Conservation (phyloP, 192 early-diverging fungal genomes). For the Podila minutissima region DNA sequence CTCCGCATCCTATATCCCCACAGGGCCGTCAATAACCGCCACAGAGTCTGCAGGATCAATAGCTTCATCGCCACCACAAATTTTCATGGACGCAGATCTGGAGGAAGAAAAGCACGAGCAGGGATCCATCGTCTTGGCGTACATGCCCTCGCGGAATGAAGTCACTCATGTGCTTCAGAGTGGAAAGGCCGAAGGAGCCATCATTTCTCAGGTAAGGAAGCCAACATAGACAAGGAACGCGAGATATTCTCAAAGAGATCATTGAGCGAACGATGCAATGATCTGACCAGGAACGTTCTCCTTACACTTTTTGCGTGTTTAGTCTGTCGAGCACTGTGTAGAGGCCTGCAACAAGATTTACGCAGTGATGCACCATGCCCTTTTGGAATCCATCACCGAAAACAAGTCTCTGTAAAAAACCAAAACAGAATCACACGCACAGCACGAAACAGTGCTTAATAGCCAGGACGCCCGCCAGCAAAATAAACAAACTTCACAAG, state of each 20-base stretch:
- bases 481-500: too few species aligned
- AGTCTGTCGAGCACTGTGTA: conserved; percentile 79
- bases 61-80: conserved; percentile 42
- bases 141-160: conserved; percentile 84
- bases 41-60: conserved; percentile 4
- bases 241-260: too few species aligned
- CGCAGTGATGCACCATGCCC: conserved; percentile 69
- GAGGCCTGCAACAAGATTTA: conserved; percentile 83
- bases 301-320: conserved; percentile 3
- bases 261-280: not conserved
- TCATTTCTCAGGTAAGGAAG: conserved; percentile 60
- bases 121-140: conserved; percentile 74
- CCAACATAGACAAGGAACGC: too few species aligned
- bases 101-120: conserved; percentile 67
- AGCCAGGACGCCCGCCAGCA: too few species aligned
- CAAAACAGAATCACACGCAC: not conserved
- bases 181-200: conserved; percentile 64
- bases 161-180: conserved; percentile 82
- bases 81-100: conserved; percentile 63
- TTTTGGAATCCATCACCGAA: conserved; percentile 59
- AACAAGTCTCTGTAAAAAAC: conserved; percentile 7
- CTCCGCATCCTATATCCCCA: conserved; percentile 57
- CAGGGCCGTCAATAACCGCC: conserved; percentile 12
- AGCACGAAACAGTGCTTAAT: not conserved
- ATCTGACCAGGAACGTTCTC: not conserved